Evolutionary conservation across 225 moss, liverwort and hornwort species (phyloP), one percentile per base, ranked within the genome.

Genomic region (Climacium dendroides): DNA sequence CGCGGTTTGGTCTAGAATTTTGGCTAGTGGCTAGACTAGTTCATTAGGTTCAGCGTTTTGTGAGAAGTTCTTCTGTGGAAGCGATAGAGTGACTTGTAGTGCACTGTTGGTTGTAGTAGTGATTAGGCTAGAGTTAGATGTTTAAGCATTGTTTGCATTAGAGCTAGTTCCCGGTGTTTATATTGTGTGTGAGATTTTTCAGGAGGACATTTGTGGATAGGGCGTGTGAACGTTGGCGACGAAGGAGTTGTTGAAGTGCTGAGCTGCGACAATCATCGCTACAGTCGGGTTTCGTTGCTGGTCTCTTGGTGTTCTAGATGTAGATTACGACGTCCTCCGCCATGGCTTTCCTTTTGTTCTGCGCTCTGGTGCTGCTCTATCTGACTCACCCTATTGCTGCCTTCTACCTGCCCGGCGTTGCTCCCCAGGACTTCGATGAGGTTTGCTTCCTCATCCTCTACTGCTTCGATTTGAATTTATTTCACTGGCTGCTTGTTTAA

Each of bases 371-470:
- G 89, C 82, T 93, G 84, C 89, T 90, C 60, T 75, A 83, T 69
- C 86, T 92, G 66, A 85, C 85, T 57, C 87, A 84, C 34, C 87
- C 86, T 15, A 76, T 85, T 29, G 88, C 88, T 65, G 97, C 93
- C 41, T 98, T 98, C 81, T 98, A 98, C 85, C 87, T 98, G 11
- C 96, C 96, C 15, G 97, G 97, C 60, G 96, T 98, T 66, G 97
- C 96, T 41, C 97, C 97, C 20, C 93, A 87, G 64, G 96, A 98
- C 90, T 96, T 96, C 87, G 67, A 90, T 26, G 43, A 90, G 92
- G 96, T 95, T 93, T 70, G 71, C 23, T 86, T 83, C 48, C 50
- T 59, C 59, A 53, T 9, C 39, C 62, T 82, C 39, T 43, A 34
- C 22, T 52, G 14, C 39, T 82, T 75, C 11, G 75, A 16, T 69